Evolutionary conservation across 352 stramenopile genomes (phyloP).

Genomic region (Globisporangium acanthophoron): DNA sequence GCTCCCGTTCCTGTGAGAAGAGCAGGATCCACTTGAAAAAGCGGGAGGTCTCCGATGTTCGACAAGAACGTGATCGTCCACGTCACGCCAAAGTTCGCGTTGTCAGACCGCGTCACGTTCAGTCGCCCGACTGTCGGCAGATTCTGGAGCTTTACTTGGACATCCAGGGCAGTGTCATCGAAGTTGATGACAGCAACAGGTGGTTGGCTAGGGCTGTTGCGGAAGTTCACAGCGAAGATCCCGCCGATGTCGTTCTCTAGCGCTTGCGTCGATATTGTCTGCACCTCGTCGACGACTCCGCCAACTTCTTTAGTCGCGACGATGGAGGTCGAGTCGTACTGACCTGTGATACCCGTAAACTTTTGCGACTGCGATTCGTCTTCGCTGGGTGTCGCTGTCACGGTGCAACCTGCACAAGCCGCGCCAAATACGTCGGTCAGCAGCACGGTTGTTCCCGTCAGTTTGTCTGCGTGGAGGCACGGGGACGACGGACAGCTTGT

Average conservation of each 20-base stretch:
- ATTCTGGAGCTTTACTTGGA: conserved; percentile 72
- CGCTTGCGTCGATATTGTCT: conserved; percentile 42
- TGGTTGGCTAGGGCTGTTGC: conserved; percentile 32
- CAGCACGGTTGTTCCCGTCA: conserved; percentile 21
- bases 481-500: conserved; percentile 49
- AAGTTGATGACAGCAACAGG: conserved; percentile 48
- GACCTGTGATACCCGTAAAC: conserved; percentile 31
- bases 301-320: conserved; percentile 46
- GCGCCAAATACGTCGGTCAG: conserved; percentile 44
- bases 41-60: conserved; percentile 58
- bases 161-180: conserved; percentile 61
- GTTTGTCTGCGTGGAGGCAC: conserved; percentile 51
- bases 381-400: conserved; percentile 26
- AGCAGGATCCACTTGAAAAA: conserved; percentile 32
- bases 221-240: conserved; percentile 66
- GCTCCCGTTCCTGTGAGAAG: conserved; percentile 43
- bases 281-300: conserved; percentile 57
- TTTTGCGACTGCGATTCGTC: conserved; percentile 29
- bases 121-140: conserved; percentile 54
- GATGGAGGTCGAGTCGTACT: conserved; percentile 37
- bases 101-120: conserved; percentile 46
- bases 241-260: conserved; percentile 38
- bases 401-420: conserved; percentile 34
- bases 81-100: conserved; percentile 40
- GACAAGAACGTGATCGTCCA: conserved; percentile 71